phyloP scores from a whole-genome alignment of 805 yeast species.

The Metschnikowia drakensbergensis region DNA sequence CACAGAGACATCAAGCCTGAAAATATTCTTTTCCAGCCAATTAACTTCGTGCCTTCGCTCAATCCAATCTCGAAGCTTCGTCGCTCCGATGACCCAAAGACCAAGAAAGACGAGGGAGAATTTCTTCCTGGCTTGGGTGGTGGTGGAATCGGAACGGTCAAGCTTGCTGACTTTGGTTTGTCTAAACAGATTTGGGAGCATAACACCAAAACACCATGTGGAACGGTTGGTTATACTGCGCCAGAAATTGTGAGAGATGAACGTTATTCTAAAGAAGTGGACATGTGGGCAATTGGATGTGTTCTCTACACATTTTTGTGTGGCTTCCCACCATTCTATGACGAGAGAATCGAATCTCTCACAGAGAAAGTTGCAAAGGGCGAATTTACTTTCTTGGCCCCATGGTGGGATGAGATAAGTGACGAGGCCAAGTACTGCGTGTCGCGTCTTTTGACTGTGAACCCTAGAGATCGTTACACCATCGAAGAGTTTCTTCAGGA shows the following conservation, averaged over 20 bases:
- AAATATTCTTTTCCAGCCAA: constrained; percentile 61
- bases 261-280: constrained; percentile 64
- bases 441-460: constrained; percentile 59
- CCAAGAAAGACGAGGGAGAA: constrained; percentile 60
- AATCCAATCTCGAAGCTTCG: constrained; percentile 39
- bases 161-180: constrained; percentile 67
- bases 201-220: constrained; percentile 65
- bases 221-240: constrained; percentile 73
- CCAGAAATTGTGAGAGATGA: constrained; percentile 57
- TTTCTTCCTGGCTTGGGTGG: constrained; percentile 53
- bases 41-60: constrained; percentile 44
- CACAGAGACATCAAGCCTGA: constrained; percentile 85
- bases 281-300: constrained; percentile 73
- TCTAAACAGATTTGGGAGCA: constrained; percentile 48
- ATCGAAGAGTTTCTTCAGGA: constrained; percentile 64
- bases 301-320: constrained; percentile 64
- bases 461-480: constrained; percentile 65
- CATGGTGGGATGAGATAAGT: constrained; percentile 88
- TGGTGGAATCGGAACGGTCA: constrained; percentile 60
- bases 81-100: constrained; percentile 51
- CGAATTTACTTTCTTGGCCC: constrained; percentile 66
- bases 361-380: constrained; percentile 70
- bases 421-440: constrained; percentile 68
- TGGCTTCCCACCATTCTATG: constrained; percentile 76
- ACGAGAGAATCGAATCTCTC: constrained; percentile 58